These are phyloP conservation scores for Lagenidium giganteum DNA, from an alignment of 352 stramenopile genomes.

Conservation along the genomic window DNA sequence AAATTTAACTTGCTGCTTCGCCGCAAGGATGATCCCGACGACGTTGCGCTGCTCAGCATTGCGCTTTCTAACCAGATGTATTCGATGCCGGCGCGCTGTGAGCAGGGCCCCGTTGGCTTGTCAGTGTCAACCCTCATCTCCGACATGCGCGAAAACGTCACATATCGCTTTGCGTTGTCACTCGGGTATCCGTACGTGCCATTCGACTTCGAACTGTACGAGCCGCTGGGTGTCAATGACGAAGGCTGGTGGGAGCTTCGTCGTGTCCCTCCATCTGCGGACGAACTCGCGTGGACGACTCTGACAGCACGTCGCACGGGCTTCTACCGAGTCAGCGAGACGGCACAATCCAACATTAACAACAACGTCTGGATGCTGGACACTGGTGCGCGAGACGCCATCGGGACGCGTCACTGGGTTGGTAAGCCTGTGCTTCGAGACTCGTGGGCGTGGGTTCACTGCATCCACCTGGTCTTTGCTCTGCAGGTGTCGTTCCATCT, in stretches of 20 bases:
- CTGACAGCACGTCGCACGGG: slow-evolving; percentile 7
- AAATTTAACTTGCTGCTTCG: slow-evolving; percentile 31
- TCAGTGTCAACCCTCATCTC: too few species aligned
- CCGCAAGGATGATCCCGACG: slow-evolving; percentile 3
- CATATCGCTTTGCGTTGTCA: background rate
- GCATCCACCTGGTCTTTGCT: slow-evolving; percentile 14
- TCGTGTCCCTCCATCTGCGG: background rate
- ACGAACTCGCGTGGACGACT: slow-evolving; percentile 2
- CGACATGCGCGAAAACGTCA: too few species aligned
- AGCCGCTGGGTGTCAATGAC: background rate
- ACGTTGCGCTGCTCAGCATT: slow-evolving; percentile 20
- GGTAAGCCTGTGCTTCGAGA: slow-evolving; percentile 6
- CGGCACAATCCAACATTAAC: slow-evolving; percentile 17
- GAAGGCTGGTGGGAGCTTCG: slow-evolving; percentile 1
- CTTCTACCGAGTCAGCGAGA: slow-evolving; percentile 12
- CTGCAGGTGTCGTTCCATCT: slow-evolving; percentile 7
- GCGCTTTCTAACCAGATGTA: slow-evolving; percentile 23
- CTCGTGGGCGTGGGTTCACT: slow-evolving; percentile 18
- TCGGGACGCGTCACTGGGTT: slow-evolving; percentile 2
- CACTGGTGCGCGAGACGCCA: background rate
- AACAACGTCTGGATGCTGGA: slow-evolving; percentile 7
- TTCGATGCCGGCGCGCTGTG: too few species aligned
- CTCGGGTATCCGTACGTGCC: slow-evolving; percentile 7
- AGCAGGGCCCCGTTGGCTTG: too few species aligned
- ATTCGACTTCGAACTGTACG: slow-evolving; percentile 4